Percentiles rank a stretch among this genome's conserved stretches.
Evolutionary conservation across 805 yeast species (phyloP).

Genomic region (Suhomyces vadensis): DNA sequence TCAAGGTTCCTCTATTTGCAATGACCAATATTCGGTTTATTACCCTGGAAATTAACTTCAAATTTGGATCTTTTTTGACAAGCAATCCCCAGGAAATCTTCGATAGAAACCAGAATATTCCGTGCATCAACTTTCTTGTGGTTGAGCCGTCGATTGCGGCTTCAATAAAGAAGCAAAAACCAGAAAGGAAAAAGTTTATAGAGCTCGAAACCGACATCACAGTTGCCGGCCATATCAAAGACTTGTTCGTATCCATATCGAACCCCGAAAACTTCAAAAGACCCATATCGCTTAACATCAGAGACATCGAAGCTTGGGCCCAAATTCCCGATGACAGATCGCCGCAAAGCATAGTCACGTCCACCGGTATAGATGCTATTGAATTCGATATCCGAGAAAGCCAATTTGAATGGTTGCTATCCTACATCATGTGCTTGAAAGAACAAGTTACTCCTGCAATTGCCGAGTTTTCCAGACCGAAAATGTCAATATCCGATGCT

Average conservation of each 20-base stretch:
- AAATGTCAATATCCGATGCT: slow-evolving; percentile 11
- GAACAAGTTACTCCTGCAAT: slow-evolving; percentile 18
- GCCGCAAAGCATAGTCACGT: slow-evolving; percentile 12
- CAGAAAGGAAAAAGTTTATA: slow-evolving; percentile 5
- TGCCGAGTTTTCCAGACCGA: slow-evolving; percentile 16
- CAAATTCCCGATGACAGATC: slow-evolving; percentile 19
- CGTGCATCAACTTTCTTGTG: slow-evolving; percentile 27
- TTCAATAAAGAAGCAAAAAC: slow-evolving; percentile 19
- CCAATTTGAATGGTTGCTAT: slow-evolving; percentile 25
- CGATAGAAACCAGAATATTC: slow-evolving; percentile 30
- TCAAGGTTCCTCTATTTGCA: slow-evolving; percentile 32
- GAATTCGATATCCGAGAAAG: slow-evolving; percentile 19
- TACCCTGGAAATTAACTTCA: slow-evolving; percentile 44
- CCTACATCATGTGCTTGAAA: slow-evolving; percentile 16
- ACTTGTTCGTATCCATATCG: slow-evolving; percentile 21
- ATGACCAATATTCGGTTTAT: slow-evolving; percentile 49
- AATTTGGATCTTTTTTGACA: slow-evolving; percentile 35
- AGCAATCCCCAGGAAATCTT: slow-evolving; percentile 19
- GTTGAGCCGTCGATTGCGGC: slow-evolving; percentile 38
- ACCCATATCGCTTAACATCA: slow-evolving; percentile 19
- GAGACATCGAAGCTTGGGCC: slow-evolving; percentile 41
- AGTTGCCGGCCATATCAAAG: slow-evolving; percentile 35
- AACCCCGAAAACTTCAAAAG: slow-evolving; percentile 22
- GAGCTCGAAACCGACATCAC: slow-evolving; percentile 14
- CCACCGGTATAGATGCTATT: slow-evolving; percentile 21